These are phyloP conservation scores for Mercurialis annua DNA, from an alignment of 345 rosid species.

Conservation along the genomic window DNA sequence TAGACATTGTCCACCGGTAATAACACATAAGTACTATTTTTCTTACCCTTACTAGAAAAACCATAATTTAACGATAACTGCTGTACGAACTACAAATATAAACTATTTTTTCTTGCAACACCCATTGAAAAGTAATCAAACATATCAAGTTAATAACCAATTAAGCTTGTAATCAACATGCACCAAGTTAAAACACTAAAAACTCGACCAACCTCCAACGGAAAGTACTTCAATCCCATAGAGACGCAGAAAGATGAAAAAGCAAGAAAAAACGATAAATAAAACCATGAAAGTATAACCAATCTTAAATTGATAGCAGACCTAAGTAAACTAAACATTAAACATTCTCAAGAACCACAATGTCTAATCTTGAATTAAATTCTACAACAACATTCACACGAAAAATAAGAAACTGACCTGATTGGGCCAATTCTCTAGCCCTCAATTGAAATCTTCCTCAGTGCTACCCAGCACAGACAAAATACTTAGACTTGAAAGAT, in stretches of 20 bases:
- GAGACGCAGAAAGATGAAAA: not conserved
- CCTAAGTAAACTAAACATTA: not conserved
- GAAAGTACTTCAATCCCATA: too few species aligned
- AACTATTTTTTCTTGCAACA: not conserved
- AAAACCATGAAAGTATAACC: not conserved
- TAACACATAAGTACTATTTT: too few species aligned
- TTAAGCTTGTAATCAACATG: not conserved
- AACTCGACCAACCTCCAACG: not conserved
- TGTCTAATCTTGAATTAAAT: not conserved
- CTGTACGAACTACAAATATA: not conserved
- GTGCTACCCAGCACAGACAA: conserved; percentile 7
- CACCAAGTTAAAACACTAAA: not conserved
- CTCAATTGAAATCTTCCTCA: conserved; percentile 15
- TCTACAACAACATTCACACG: not conserved
- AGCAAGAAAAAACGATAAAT: not conserved
- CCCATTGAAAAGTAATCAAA: not conserved
- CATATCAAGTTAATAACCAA: not conserved
- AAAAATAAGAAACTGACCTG: conserved; percentile 19
- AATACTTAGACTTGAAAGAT: not conserved
- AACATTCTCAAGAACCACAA: not conserved
- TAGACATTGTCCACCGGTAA: too few species aligned
- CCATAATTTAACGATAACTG: not conserved
- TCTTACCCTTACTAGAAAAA: not conserved
- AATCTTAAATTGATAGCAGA: not conserved
- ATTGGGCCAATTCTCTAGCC: conserved; percentile 7